Evolutionary conservation across 257 asterid genomes (phyloP), one percentile per base, ranked within the genome.

Genomic region (Gentiana macrophylla): DNA sequence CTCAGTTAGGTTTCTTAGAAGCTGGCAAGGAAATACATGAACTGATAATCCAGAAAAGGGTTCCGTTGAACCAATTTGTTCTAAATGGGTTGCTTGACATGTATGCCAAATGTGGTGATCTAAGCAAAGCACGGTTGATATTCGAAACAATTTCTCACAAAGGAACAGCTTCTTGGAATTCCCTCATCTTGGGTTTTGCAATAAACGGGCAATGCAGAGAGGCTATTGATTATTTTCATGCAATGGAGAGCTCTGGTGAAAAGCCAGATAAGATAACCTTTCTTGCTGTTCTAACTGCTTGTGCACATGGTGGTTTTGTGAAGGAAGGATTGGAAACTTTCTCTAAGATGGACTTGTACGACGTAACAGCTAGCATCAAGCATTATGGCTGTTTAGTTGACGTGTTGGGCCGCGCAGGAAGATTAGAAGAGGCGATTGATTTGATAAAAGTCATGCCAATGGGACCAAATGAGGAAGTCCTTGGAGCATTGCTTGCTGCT

Each of bases 81-180:
- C 67, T 83, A 7, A 89, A 89, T 43, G 95, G 80, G 1, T 74
- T 86, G 57, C 81, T 86, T 12, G 97, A 89, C 73, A 86, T 89
- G 97, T 86, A 86, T 65, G 92, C 86, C 13, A 89, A 86, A 80
- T 89, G 95, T 56, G 95, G 95, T 35, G 95, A 85, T 67, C 61
- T 89, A 53, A 61, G 45, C 35, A 72, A 68, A 15, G 94, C 92
- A 38, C 64, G 66, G 37, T 54, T 70, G 75, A 74, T 83, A 44
- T 86, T 86, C 64, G 80, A 83, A 44, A 79, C 63, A 45, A 72
- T 74, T 62, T n/a, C 55, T 1, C 13, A 46, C 2, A 77, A 67
- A 59, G 72, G 57, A 34, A 62, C 47, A 35, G 69, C 84, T 24
- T 35, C 84, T 53, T 89, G 97, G 94, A 89, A 81, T 59, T 71